These are phyloP conservation scores for Globisporangium perplexum DNA, from an alignment of 352 stramenopile genomes.

Conservation along the genomic window DNA sequence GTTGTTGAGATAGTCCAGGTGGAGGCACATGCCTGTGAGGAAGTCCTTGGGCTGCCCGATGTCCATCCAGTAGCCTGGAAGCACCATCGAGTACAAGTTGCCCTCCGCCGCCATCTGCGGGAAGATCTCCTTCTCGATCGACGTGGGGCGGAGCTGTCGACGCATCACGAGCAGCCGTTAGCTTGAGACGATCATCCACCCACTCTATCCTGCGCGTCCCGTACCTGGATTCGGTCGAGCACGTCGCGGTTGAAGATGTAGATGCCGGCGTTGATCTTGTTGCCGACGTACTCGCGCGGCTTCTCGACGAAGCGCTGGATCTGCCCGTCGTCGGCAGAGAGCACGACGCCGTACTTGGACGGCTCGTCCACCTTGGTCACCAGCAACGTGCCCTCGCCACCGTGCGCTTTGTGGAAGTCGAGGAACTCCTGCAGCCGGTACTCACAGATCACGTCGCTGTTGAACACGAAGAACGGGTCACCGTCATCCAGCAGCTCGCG, in stretches of 20 bases:
- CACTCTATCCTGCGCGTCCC: too few relatives aligned
- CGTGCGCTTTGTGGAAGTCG: conserved; percentile 74
- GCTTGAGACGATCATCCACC: too few relatives aligned
- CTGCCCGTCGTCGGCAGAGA: conserved; percentile 68
- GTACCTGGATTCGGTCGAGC: conserved; percentile 76
- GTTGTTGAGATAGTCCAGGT: conserved; percentile 69
- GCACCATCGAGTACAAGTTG: conserved; percentile 80
- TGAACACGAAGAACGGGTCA: conserved; percentile 90
- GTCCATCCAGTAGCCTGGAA: conserved; percentile 90
- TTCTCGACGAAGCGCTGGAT: conserved; percentile 90
- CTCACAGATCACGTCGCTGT: conserved; percentile 87
- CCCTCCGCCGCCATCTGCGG: conserved; percentile 86
- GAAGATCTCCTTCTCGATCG: conserved; percentile 90
- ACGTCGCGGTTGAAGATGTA: conserved; percentile 89
- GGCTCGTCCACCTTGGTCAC: conserved; percentile 84
- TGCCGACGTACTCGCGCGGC: conserved; percentile 83
- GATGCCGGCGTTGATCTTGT: conserved; percentile 90
- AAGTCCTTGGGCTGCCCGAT: conserved; percentile 90
- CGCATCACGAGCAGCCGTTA: too few relatives aligned
- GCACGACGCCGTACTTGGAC: conserved; percentile 87
- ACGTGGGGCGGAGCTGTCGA: conserved; percentile 68
- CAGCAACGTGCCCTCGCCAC: conserved; percentile 77
- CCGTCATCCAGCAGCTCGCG: conserved; percentile 78
- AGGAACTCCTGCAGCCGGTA: conserved; percentile 77
- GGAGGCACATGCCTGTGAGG: conserved; percentile 80